phyloP scores from a whole-genome alignment of 257 asterid genomes.

The Rehmannia glutinosa region DNA sequence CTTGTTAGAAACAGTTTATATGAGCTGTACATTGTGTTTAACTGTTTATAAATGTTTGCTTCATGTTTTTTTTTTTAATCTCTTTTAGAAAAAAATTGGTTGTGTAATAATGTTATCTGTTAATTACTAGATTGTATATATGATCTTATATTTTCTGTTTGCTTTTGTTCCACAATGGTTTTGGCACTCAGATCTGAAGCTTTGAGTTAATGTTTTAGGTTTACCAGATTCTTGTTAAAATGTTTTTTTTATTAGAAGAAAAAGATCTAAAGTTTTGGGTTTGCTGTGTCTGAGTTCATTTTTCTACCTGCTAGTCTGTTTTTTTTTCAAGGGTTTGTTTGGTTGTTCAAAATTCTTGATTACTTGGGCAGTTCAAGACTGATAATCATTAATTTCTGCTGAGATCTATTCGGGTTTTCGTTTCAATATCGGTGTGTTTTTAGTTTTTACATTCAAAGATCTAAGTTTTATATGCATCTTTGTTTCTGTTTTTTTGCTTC shows the following conservation, averaged over 20 bases:
- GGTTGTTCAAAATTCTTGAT: neutral
- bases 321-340: neutral
- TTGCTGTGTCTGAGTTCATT: neutral
- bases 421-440: constrained; percentile 3
- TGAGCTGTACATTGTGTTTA: neutral
- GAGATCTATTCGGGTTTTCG: constrained; percentile 1
- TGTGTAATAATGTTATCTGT: neutral
- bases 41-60: no score
- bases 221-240: constrained; percentile 13
- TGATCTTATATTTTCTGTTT: constrained; percentile 17
- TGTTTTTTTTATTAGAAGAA: constrained; percentile 4
- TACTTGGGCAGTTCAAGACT: neutral
- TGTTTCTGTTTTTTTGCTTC: neutral
- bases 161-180: constrained; percentile 23
- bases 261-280: constrained; percentile 8
- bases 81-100: neutral
- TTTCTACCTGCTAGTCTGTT: neutral
- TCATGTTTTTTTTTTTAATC: neutral
- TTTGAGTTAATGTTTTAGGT: constrained; percentile 30
- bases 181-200: constrained; percentile 60
- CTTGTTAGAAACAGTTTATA: neutral
- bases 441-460: neutral
- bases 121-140: neutral
- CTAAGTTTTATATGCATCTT: neutral
- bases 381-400: neutral